Evolutionary conservation across 2,329 filamentous ascomycete genomes (phyloP).

Genomic region (Colletotrichum orbiculare): DNA sequence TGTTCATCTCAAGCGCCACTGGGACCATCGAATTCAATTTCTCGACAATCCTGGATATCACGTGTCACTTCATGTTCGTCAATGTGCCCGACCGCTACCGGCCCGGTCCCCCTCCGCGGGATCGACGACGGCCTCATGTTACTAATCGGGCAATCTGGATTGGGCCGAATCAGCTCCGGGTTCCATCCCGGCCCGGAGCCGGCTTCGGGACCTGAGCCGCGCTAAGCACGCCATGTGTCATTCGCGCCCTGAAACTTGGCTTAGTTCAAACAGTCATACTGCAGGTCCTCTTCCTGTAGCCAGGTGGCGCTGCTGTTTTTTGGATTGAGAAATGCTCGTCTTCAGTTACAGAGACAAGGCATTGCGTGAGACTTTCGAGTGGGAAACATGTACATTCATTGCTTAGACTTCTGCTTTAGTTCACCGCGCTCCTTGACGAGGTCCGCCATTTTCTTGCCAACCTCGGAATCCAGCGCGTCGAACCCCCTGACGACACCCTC

Average conservation of each 20-base stretch:
- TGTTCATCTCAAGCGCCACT: too few relatives aligned
- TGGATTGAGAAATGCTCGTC: too few relatives aligned
- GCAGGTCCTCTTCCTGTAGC: too few relatives aligned
- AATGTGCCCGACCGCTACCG: too few relatives aligned
- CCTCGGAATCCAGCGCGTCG: constrained; percentile 45
- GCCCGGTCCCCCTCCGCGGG: too few relatives aligned
- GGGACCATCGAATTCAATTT: too few relatives aligned
- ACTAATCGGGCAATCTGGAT: constrained; percentile 1
- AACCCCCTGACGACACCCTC: constrained; percentile 70
- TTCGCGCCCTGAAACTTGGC: too few relatives aligned
- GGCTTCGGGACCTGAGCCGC: constrained; percentile 7
- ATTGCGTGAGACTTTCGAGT: background rate
- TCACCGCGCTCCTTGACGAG: constrained; percentile 46
- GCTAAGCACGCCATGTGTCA: background rate
- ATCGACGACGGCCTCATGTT: background rate
- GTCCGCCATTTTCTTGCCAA: constrained; percentile 44
- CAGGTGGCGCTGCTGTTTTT: too few relatives aligned
- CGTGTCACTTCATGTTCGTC: too few relatives aligned
- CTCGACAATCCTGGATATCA: too few relatives aligned
- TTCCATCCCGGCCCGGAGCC: background rate
- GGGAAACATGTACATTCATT: background rate
- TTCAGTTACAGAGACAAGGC: too few relatives aligned
- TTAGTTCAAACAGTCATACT: too few relatives aligned
- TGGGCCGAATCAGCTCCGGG: background rate
- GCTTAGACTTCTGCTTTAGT: constrained; percentile 39